These are phyloP conservation scores for Penicillium nordicum DNA, from an alignment of 2,329 filamentous ascomycete genomes.

Conservation along the genomic window DNA sequence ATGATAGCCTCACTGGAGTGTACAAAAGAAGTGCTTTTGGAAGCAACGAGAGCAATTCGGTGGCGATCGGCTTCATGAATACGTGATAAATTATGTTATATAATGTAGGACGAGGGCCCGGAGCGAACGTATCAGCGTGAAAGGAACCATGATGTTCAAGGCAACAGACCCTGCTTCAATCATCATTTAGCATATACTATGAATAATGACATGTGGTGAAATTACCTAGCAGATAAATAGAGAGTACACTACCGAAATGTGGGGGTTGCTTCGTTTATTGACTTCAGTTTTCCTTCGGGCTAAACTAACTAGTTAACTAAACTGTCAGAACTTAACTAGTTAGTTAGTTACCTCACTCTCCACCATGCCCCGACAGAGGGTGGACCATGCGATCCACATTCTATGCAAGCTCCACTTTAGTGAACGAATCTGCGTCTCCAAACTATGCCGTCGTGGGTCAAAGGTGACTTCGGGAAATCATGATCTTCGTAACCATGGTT, in stretches of 20 bases:
- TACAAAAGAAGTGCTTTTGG: neutral
- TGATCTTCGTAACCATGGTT: neutral
- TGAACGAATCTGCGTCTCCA: too few relatives aligned
- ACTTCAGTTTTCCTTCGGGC: neutral
- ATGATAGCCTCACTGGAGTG: neutral
- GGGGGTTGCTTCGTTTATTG: conserved; percentile 3
- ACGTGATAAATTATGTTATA: neutral
- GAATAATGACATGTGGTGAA: neutral
- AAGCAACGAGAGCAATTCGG: neutral
- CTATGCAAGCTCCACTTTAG: too few relatives aligned
- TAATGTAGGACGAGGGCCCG: neutral
- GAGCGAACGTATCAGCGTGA: neutral
- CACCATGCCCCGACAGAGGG: too few relatives aligned
- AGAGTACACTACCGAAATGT: neutral
- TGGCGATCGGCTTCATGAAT: neutral
- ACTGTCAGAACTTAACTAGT: too few relatives aligned
- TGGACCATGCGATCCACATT: too few relatives aligned
- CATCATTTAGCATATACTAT: neutral
- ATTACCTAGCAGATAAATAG: neutral
- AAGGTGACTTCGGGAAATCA: too few relatives aligned
- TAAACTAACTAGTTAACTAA: too few relatives aligned
- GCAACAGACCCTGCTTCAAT: neutral
- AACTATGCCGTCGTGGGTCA: too few relatives aligned
- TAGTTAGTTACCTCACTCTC: too few relatives aligned
- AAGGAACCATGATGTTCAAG: neutral